Conservation (phyloP, 2,329 filamentous ascomycete genomes). For the Apiospora sp. region DNA sequence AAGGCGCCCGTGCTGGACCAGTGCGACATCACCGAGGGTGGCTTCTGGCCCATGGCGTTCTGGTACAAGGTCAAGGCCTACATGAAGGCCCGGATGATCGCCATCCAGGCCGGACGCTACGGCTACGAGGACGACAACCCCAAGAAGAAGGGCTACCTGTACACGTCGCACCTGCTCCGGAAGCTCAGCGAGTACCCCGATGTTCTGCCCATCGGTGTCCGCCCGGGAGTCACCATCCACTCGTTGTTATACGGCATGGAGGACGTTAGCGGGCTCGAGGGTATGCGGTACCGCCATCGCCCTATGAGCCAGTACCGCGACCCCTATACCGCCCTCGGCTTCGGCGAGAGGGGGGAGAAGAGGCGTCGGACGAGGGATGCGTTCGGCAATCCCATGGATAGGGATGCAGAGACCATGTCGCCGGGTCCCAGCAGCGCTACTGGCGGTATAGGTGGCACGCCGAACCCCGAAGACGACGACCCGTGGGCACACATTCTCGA, state of each 20-base stretch:
- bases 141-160: conserved; percentile 47
- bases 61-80: conserved; percentile 85
- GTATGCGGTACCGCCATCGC: conserved; percentile 30
- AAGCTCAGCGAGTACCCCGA: conserved; percentile 39
- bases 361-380: background rate
- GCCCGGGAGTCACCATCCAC: conserved; percentile 35
- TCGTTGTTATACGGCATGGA: conserved; percentile 41
- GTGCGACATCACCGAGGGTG: conserved; percentile 71
- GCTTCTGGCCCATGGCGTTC: conserved; percentile 85
- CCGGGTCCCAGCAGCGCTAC: conserved; percentile 19
- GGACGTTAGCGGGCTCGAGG: conserved; percentile 35
- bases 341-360: conserved; percentile 16
- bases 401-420: conserved; percentile 3
- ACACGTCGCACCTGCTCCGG: conserved; percentile 38
- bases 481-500: conserved; percentile 41
- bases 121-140: conserved; percentile 54
- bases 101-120: conserved; percentile 64
- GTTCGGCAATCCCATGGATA: background rate
- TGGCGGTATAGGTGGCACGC: conserved; percentile 33
- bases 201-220: conserved; percentile 34
- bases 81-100: conserved; percentile 85
- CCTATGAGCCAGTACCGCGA: conserved; percentile 22
- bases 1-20: conserved; percentile 64
- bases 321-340: conserved; percentile 25
- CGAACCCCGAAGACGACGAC: conserved; percentile 36